A percentile compares a stretch with the other conserved stretches of the same genome.
These are phyloP conservation scores for Deinandra increscens DNA, from an alignment of 129 eudicot species.

Conservation along the genomic window DNA sequence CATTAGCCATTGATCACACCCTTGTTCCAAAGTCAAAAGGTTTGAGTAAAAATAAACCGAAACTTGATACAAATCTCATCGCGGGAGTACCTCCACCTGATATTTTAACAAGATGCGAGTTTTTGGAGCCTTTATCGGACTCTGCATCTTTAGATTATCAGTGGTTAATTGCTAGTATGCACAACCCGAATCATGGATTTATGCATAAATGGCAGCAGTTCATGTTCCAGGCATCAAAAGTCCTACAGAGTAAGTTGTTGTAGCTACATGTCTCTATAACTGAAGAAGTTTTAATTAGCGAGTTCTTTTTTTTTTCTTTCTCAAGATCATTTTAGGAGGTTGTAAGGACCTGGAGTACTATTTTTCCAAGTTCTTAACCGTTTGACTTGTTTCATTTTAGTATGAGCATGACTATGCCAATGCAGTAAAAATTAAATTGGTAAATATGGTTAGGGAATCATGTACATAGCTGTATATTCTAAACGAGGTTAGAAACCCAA, in stretches of 20 bases:
- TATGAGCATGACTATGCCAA: background rate
- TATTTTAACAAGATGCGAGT: slow-evolving; percentile 61
- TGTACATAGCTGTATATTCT: too few species aligned
- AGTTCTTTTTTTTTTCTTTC: background rate
- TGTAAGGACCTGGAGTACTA: background rate
- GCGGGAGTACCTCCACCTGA: slow-evolving; percentile 77
- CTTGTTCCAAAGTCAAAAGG: slow-evolving; percentile 23
- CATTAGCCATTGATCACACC: slow-evolving; percentile 46
- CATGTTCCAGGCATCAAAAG: slow-evolving; percentile 23
- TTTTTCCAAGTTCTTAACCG: background rate
- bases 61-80: slow-evolving; percentile 74
- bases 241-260: slow-evolving; percentile 18
- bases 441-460: too few species aligned
- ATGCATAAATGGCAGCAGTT: slow-evolving; percentile 21
- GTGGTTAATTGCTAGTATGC: slow-evolving; percentile 52
- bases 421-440: background rate
- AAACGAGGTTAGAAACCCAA: too few species aligned
- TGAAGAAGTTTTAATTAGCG: background rate
- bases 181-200: slow-evolving; percentile 32
- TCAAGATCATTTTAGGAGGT: slow-evolving; percentile 2
- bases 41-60: slow-evolving; percentile 50
- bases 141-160: slow-evolving; percentile 60
- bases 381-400: background rate
- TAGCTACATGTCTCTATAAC: background rate
- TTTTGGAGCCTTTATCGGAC: slow-evolving; percentile 86